A percentile compares a stretch with the other conserved stretches of the same genome.
phyloP scores from a whole-genome alignment of 148 eudicot genomes.

The Selenicereus undatus region DNA sequence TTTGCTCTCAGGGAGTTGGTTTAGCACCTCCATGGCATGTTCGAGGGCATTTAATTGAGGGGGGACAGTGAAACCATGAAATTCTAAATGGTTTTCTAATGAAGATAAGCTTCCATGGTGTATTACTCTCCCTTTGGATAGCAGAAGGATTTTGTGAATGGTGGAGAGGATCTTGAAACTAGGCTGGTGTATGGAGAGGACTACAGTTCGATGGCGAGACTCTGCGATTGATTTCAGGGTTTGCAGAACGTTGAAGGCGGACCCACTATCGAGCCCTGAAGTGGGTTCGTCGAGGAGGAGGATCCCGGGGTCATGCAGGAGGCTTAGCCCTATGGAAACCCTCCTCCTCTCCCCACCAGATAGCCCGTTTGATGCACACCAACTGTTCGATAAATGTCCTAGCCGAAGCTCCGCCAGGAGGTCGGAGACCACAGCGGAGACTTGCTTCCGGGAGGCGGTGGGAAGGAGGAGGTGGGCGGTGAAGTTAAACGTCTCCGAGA shows the following conservation, averaged over 20 bases:
- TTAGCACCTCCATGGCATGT: slow-evolving; percentile 79
- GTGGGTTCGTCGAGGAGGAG: slow-evolving; percentile 89
- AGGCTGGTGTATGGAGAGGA: slow-evolving; percentile 84
- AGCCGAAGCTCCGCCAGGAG: slow-evolving; percentile 57
- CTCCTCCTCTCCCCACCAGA: slow-evolving; percentile 88
- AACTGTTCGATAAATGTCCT: slow-evolving; percentile 47
- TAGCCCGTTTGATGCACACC: slow-evolving; percentile 39
- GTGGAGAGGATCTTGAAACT: slow-evolving; percentile 77
- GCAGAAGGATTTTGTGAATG: slow-evolving; percentile 54
- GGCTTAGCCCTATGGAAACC: slow-evolving; percentile 78
- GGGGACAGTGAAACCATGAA: slow-evolving; percentile 68
- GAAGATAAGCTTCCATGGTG: slow-evolving; percentile 77
- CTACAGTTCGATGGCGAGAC: slow-evolving; percentile 50
- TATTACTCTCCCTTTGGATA: slow-evolving; percentile 66
- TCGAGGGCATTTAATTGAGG: slow-evolving; percentile 85
- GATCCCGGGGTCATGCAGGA: slow-evolving; percentile 76
- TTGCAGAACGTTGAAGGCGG: slow-evolving; percentile 69
- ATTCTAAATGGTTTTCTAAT: slow-evolving; percentile 41
- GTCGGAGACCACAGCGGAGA: slow-evolving; percentile 30
- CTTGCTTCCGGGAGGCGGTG: slow-evolving; percentile 12
- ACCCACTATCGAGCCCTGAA: slow-evolving; percentile 79
- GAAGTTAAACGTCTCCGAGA: slow-evolving; percentile 72
- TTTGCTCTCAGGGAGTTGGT: slow-evolving; percentile 34
- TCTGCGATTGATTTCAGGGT: slow-evolving; percentile 52
- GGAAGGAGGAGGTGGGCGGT: slow-evolving; percentile 62